Base-by-base conservation (phyloP, 129 eudicot genomes). In the Flaveria ramosissima region DNA sequence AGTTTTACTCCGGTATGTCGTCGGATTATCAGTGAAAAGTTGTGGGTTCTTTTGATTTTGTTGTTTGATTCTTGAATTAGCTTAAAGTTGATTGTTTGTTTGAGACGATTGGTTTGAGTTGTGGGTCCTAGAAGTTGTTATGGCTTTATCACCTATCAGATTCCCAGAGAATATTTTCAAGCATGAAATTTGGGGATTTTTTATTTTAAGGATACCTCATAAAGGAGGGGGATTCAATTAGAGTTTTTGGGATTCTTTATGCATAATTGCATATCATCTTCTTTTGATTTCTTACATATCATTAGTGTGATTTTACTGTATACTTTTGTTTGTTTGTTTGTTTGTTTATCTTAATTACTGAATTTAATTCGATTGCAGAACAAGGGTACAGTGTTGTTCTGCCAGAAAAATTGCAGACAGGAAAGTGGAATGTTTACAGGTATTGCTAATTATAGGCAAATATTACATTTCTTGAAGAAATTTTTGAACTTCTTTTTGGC, bases 401-500 rank as follows among this genome's bases (percentile, higher is more conserved):
- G 67, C 98, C 96, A 41, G 97, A 90, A 80, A 90, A 90, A 84
- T 81, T 87, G 84, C 84, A 88, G 42, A 87, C 92, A 21, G 97
- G 97, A 32, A 86, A 90, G 71, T 93, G 97, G 92, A 88, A 90
- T 85, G 96, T 93, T 19, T 88, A 90, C 89, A 87, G 98, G 98
- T 90, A 71, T 10, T 74, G 48, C 45, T 60, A 41, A 50, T 79
- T 21, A 27, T 51, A 15, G 0, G 66, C 26, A 59, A 80, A 53
- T 47, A 42, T 72, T 79, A 65, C 3, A 64, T 73, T 53, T 16
- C 12, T 13, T 6, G 15, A 65, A 16, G 12, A 59, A 47, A 70
- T n/a, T 12, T 19, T 20, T 45, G 39, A 41, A 59, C 2, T 11
- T 43, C 21, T 1, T 74, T 78, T 80, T 69, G 20, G 60, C 76